Base-by-base conservation (phyloP, 208 protist species). In the Trypanosoma theileri region DNA sequence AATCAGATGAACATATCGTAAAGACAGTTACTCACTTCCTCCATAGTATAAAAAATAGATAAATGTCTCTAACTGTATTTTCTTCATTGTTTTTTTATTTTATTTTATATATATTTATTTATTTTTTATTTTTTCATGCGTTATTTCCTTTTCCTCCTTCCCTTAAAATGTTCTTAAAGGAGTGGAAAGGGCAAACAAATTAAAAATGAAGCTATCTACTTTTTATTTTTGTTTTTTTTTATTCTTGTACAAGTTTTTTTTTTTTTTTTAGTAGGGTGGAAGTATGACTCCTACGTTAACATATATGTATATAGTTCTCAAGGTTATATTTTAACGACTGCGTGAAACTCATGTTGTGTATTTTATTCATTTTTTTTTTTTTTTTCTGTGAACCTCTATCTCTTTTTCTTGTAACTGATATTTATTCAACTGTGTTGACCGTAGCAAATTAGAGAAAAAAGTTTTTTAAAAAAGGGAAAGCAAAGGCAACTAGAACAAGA, bases 211-310 rank as follows among this genome's bases (percentile, higher is more conserved):
- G n/a, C 35, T 41, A 61, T 56, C 52, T 40, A 40, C 41, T 45
- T 53, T 64, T 51, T 22, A 28, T 69, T 16, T 19, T 26, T n/a
- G 21, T 26, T 63, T 54, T 53, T 41, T 56, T 66, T 50, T 42
- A n/a, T 19, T 53, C 4, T 62, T 54, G 1, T 69, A n/a, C 8
- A 46, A 50, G 51, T 40, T 14, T 57, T 68, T 65, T 53, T 73
- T 69, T 56, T 56, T 57, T 51, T 58, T 56, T 72, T 72, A 55
- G 16, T 22, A 24, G 24, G 12, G 13, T 17, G 52, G 7, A 4
- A 31, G 12, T 9, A 4, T 1, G 22, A 12, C 22, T 56, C 22
- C n/a, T 31, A 56, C 19, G 24, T 4, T 16, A 56, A 24, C 4
- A 56, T 56, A 35, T 31, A 56, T 11, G 16, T 48, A 48, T 48